Conservation (phyloP, 768 basidiomycete species). For the Macrolepiota fuliginosa region DNA sequence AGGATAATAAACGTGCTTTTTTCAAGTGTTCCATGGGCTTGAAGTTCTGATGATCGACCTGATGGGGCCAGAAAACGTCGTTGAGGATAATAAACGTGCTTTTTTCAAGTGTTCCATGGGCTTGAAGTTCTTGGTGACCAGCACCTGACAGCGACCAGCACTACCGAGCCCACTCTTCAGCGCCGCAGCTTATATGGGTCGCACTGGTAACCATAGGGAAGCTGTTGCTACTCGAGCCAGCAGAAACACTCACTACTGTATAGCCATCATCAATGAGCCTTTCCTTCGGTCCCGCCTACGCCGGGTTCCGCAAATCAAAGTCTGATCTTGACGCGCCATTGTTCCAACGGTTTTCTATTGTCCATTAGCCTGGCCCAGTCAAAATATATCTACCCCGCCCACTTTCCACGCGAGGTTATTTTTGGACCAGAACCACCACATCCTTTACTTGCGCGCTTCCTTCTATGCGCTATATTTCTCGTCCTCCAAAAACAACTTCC, state of each 20-base stretch:
- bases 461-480: background rate
- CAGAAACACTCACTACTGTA: background rate
- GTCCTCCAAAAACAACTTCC: background rate
- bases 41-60: background rate
- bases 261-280: background rate
- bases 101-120: slow-evolving; percentile 2
- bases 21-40: background rate
- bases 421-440: background rate
- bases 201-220: background rate
- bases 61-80: background rate
- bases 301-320: background rate
- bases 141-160: background rate
- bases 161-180: background rate
- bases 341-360: too few relatives aligned
- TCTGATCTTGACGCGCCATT: too few relatives aligned
- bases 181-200: background rate
- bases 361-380: too few relatives aligned
- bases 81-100: background rate
- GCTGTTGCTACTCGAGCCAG: background rate
- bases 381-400: background rate
- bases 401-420: background rate
- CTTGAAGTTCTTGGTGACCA: background rate
- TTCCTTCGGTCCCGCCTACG: background rate
- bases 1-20: background rate
- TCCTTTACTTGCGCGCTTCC: background rate